Conservation (phyloP, 2,329 filamentous ascomycete genomes). For the Ophiostoma piceae region DNA sequence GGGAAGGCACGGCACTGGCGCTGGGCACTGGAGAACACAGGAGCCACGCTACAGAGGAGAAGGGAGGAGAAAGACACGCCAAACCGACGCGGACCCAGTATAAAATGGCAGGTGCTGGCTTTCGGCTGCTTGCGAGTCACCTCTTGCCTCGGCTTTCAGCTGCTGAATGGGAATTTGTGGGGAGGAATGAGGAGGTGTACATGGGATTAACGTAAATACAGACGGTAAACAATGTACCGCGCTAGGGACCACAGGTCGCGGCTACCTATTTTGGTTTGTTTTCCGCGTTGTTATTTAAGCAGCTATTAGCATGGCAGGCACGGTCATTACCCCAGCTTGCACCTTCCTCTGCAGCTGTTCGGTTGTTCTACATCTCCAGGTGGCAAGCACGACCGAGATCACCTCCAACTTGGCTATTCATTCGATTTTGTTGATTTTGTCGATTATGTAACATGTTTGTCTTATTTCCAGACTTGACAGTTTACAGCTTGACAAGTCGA, state of each 20-base stretch:
- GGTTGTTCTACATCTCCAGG: background rate
- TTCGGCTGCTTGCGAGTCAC: conserved; percentile 13
- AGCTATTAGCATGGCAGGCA: conserved; percentile 2
- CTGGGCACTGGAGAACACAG: background rate
- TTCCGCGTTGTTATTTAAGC: conserved; percentile 1
- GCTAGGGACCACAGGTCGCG: background rate
- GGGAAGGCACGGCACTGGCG: background rate
- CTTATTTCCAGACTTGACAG: background rate
- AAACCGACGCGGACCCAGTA: conserved; percentile 16
- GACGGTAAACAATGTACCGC: background rate
- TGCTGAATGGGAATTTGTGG: conserved; percentile 21
- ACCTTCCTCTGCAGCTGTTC: background rate
- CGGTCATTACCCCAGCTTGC: background rate
- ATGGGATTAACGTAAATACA: background rate
- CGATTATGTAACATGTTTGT: background rate
- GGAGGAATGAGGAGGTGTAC: conserved; percentile 13
- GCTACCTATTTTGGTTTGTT: conserved; percentile 3
- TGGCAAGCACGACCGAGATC: background rate
- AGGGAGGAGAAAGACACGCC: conserved; percentile 15
- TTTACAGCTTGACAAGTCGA: background rate
- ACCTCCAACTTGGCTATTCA: background rate
- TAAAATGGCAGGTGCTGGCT: conserved; percentile 14
- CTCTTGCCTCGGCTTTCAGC: conserved; percentile 27
- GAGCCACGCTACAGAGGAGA: conserved; percentile 8
- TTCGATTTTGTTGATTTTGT: background rate